phyloP scores from a whole-genome alignment of 345 rosid genomes.

The Sapria himalayana region DNA sequence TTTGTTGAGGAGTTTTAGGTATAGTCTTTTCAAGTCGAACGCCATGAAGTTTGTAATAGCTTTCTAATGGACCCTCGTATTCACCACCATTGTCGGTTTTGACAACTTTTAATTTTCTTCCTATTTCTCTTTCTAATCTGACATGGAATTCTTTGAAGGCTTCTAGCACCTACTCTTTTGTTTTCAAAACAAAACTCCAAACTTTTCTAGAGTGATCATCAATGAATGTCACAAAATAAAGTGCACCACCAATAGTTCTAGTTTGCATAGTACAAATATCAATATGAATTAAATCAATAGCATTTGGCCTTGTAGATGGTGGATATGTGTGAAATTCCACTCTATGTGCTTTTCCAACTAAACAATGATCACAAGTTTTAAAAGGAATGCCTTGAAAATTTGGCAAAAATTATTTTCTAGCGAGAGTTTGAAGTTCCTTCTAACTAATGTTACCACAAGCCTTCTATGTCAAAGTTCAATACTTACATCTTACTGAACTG shows the following conservation, averaged over 20 bases:
- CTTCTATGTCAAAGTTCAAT: slow-evolving; percentile 3
- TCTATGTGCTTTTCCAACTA: not conserved
- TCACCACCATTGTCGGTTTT: not conserved
- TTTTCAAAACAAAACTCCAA: not conserved
- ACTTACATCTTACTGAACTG: not conserved
- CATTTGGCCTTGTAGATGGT: not conserved
- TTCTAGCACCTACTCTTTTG: not conserved
- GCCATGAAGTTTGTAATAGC: not conserved
- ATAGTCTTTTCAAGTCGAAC: not conserved
- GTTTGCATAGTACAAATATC: not conserved
- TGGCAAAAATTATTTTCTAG: not conserved
- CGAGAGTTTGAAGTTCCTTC: not conserved
- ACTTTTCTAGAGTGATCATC: slow-evolving; percentile 5
- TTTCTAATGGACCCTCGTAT: not conserved
- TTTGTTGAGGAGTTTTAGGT: not conserved
- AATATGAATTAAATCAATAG: not conserved
- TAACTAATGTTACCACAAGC: not conserved
- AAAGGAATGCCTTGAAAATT: not conserved
- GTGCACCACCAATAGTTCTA: not conserved
- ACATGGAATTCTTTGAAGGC: slow-evolving; percentile 1
- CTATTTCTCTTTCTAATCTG: not conserved
- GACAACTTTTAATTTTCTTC: not conserved
- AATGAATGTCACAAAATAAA: slow-evolving; percentile 3
- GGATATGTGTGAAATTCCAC: not conserved
- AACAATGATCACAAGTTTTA: slow-evolving; percentile 1